phyloP scores from a whole-genome alignment of 495 filamentous ascomycete genomes.

The Schizothecium vesticola region DNA sequence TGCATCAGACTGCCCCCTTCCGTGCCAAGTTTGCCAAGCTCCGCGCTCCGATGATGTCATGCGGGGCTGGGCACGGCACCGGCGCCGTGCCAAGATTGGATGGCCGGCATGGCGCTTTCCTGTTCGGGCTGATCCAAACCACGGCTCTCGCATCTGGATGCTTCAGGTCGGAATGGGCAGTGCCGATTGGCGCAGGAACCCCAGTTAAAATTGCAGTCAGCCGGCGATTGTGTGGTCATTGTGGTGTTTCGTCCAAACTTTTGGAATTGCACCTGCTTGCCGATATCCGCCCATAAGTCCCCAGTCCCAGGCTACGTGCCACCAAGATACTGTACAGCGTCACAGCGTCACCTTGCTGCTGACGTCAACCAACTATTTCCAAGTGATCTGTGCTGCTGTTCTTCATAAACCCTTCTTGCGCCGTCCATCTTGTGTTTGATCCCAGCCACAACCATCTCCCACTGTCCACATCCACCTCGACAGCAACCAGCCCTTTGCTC shows the following conservation, averaged over 20 bases:
- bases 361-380: background rate
- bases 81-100: background rate
- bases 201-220: background rate
- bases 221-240: background rate
- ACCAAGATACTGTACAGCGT: background rate
- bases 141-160: background rate
- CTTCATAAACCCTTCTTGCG: background rate
- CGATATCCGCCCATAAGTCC: background rate
- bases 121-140: background rate
- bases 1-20: background rate
- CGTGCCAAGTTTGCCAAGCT: slow-evolving; percentile 11
- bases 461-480: background rate
- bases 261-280: background rate
- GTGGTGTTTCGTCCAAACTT: background rate
- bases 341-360: background rate
- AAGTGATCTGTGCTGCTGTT: background rate
- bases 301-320: background rate
- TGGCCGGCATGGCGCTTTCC: background rate
- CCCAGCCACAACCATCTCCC: background rate
- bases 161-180: background rate
- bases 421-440: background rate
- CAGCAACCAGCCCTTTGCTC: background rate
- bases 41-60: slow-evolving; percentile 4
- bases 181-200: background rate
- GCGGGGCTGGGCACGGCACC: background rate